These are phyloP conservation scores for Neoboletus magnificus DNA, from an alignment of 768 basidiomycete genomes.

Conservation along the genomic window DNA sequence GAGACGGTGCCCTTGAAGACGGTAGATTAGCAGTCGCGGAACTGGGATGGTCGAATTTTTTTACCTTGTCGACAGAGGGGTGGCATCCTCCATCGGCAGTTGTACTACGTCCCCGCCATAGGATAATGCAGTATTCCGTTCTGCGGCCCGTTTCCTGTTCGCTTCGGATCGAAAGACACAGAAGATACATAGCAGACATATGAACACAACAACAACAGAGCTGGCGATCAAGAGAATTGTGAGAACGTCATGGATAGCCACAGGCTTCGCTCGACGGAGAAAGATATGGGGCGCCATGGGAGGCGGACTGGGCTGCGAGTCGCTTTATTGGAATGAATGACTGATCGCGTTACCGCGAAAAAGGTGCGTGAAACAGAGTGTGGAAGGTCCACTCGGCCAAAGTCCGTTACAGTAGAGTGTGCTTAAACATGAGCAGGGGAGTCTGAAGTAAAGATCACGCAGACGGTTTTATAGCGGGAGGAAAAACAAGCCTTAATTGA, in stretches of 20 bases:
- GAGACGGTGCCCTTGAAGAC: constrained; percentile 6
- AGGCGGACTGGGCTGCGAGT: neutral
- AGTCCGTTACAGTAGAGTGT: neutral
- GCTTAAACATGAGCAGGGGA: constrained; percentile 1
- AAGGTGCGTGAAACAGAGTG: neutral
- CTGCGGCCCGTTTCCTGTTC: constrained; percentile 33
- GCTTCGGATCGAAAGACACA: constrained; percentile 40
- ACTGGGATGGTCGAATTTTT: neutral
- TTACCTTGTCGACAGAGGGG: constrained; percentile 11
- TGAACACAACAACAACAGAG: constrained; percentile 26
- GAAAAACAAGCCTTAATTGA: neutral
- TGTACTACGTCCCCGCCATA: constrained; percentile 2
- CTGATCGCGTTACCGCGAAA: neutral
- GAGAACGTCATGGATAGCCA: constrained; percentile 33
- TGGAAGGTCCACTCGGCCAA: neutral
- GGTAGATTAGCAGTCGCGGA: neutral
- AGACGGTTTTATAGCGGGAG: constrained; percentile 5
- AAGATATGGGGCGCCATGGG: constrained; percentile 17
- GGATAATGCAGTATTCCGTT: constrained; percentile 42
- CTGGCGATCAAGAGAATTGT: constrained; percentile 40
- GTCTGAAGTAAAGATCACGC: neutral
- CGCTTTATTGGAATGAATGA: neutral
- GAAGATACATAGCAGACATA: constrained; percentile 34
- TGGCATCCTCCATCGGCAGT: constrained; percentile 4
- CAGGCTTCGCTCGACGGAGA: neutral